These are phyloP conservation scores for Podospora didyma DNA, from an alignment of 495 filamentous ascomycete species.

Conservation along the genomic window DNA sequence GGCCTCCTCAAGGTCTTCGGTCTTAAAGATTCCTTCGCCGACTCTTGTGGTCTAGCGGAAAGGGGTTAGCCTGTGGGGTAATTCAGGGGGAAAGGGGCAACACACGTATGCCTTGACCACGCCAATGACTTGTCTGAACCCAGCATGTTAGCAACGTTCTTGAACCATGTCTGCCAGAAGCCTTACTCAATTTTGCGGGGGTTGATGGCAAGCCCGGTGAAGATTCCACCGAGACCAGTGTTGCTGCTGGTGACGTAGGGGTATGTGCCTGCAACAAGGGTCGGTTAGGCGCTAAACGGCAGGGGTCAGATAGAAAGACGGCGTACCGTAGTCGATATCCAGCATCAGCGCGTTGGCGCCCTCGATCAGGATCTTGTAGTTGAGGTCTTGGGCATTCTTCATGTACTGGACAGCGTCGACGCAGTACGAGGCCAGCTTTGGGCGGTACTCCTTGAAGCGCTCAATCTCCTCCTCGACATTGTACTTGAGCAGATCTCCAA, in stretches of 20 bases:
- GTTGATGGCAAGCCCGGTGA: slow-evolving; percentile 64
- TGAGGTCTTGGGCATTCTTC: slow-evolving; percentile 50
- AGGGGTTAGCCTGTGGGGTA: background rate
- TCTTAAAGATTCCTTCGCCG: slow-evolving; percentile 79
- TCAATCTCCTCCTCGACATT: slow-evolving; percentile 77
- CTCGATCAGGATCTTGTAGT: slow-evolving; percentile 71
- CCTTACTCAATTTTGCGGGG: slow-evolving; percentile 42
- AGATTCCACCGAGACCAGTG: slow-evolving; percentile 70
- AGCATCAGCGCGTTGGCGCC: slow-evolving; percentile 78
- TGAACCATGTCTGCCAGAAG: slow-evolving; percentile 9
- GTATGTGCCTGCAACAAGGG: slow-evolving; percentile 55
- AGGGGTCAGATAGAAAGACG: background rate
- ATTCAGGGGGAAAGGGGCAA: slow-evolving; percentile 1
- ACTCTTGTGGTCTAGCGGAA: slow-evolving; percentile 57
- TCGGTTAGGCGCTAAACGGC: background rate
- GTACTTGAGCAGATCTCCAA: slow-evolving; percentile 69
- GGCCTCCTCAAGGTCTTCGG: slow-evolving; percentile 64
- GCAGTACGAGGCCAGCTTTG: slow-evolving; percentile 61
- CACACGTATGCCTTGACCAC: slow-evolving; percentile 73
- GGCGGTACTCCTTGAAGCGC: slow-evolving; percentile 59
- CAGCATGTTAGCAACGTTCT: background rate
- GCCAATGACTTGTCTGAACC: slow-evolving; percentile 56
- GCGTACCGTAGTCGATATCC: slow-evolving; percentile 36
- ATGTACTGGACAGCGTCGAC: slow-evolving; percentile 66
- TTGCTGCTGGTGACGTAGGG: slow-evolving; percentile 82